Evolutionary conservation across 2,329 filamentous ascomycete species (phyloP), one percentile per base, ranked within the genome.

Genomic region (Leptographium wingfieldii): DNA sequence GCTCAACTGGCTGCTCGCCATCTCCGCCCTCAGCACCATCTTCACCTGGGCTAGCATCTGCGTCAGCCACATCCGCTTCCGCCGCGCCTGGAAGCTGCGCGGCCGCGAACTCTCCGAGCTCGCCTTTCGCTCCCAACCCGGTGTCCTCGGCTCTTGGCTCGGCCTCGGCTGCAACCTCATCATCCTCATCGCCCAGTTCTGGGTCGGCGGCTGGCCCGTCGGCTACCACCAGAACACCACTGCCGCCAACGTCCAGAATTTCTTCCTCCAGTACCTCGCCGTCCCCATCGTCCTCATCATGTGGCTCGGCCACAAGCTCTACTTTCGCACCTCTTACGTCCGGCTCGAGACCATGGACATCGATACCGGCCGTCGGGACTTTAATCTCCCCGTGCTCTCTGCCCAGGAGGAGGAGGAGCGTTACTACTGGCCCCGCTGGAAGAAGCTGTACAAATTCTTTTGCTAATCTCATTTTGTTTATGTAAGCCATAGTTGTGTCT

Each of bases 41-140:
- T 88, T 92, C 74, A 91, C 87, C 5, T 92, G 88, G 88, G 83
- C 79, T 59, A 88, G 88, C 65, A 92, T 96, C 71, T 95, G 90
- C 71, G 75, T 95, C n/a, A 83, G 87, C 29, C 92, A 96, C 73
- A 95, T 96, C 69, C 90, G 91, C 60, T 96, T 96, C 80, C 89
- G 92, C 64, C 74, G 75, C 31, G 89, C 85, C n/a, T 95, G 90
- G 90, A 78, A 76, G 53, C 68, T 74, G 14, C 82, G 85, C 63
- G 88, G 87, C 53, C 86, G 86, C 69, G 78, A 76, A n/a, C 75
- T 92, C 43, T 77, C 84, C 59, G 88, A 95, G 66, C 79, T 97
- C 6, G 87, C 92, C 7, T 96, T 94, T 76, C 77, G 75, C 43
- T 89, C 88, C 0, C 89, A 95, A 69, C 82, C 88, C 5, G 92